Percentiles rank a stretch among this genome's conserved stretches.
These are phyloP conservation scores for Coemansia sp. DNA, from an alignment of 192 early-diverging fungal genomes.

Conservation along the genomic window DNA sequence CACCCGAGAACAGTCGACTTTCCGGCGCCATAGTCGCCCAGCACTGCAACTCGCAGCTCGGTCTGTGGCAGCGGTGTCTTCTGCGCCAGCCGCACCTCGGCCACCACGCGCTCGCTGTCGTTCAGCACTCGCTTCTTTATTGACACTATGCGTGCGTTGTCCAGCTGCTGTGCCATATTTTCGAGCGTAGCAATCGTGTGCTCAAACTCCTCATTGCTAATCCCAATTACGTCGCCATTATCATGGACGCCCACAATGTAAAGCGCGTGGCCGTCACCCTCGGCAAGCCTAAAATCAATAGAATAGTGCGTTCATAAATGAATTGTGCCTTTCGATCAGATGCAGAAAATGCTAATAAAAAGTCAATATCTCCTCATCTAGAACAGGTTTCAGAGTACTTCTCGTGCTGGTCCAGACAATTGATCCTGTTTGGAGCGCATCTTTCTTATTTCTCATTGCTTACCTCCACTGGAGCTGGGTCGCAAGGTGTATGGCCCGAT, in stretches of 20 bases:
- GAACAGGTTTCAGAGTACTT: neutral
- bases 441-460: neutral
- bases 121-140: slow-evolving; percentile 31
- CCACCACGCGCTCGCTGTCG: slow-evolving; percentile 55
- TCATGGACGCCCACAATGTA: slow-evolving; percentile 92
- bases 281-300: slow-evolving; percentile 76
- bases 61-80: slow-evolving; percentile 64
- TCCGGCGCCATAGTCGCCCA: slow-evolving; percentile 77
- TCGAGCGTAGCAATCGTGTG: slow-evolving; percentile 24
- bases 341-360: neutral
- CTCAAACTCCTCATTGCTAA: slow-evolving; percentile 50
- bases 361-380: slow-evolving; percentile 2
- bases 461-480: slow-evolving; percentile 91
- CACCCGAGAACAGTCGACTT: slow-evolving; percentile 86
- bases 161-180: slow-evolving; percentile 41
- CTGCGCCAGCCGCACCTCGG: slow-evolving; percentile 73
- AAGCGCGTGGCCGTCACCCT: slow-evolving; percentile 82
- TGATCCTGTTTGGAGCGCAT: too few relatives aligned
- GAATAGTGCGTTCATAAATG: neutral
- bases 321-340: neutral
- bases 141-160: slow-evolving; percentile 34
- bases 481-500: slow-evolving; percentile 76
- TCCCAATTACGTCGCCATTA: slow-evolving; percentile 75
- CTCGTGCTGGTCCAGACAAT: too few relatives aligned
- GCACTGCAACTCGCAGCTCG: slow-evolving; percentile 79